Conservation (phyloP, 306 rosid genomes). For the Inga oerstediana region DNA sequence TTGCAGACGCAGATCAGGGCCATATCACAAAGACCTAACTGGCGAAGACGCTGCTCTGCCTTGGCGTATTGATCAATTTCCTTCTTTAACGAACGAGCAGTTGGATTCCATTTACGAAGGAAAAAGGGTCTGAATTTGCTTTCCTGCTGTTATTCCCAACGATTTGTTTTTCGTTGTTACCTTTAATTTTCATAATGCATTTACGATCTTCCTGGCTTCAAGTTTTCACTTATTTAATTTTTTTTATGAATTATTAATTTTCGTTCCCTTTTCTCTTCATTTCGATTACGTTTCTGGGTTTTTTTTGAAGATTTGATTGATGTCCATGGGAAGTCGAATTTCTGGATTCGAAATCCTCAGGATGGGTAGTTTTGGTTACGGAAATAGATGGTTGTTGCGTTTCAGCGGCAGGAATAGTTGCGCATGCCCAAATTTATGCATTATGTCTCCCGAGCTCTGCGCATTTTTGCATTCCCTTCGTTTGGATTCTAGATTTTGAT, state of each 20-base stretch:
- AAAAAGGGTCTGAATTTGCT: background rate
- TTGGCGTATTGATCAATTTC: background rate
- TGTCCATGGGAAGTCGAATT: background rate
- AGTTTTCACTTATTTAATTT: background rate
- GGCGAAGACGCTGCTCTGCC: slow-evolving; percentile 23
- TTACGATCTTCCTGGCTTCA: background rate
- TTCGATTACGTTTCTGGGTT: background rate
- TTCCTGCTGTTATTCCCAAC: background rate
- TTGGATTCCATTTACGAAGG: background rate
- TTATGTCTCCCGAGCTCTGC: background rate
- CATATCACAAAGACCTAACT: slow-evolving; percentile 11
- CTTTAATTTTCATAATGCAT: background rate
- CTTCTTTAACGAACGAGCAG: background rate
- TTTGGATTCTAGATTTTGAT: background rate
- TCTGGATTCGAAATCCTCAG: background rate
- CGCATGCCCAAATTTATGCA: slow-evolving; percentile 13
- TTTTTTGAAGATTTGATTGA: slow-evolving; percentile 1
- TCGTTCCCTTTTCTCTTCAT: background rate
- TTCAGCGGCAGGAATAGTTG: background rate
- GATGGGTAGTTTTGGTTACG: background rate
- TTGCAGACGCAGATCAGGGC: slow-evolving; percentile 20
- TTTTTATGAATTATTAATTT: background rate
- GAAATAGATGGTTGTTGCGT: background rate
- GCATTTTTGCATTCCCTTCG: background rate
- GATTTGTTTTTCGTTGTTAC: background rate